Evolutionary conservation across 305 asterid genomes (phyloP), one percentile per base, ranked within the genome.

Genomic region (Lippia alba): DNA sequence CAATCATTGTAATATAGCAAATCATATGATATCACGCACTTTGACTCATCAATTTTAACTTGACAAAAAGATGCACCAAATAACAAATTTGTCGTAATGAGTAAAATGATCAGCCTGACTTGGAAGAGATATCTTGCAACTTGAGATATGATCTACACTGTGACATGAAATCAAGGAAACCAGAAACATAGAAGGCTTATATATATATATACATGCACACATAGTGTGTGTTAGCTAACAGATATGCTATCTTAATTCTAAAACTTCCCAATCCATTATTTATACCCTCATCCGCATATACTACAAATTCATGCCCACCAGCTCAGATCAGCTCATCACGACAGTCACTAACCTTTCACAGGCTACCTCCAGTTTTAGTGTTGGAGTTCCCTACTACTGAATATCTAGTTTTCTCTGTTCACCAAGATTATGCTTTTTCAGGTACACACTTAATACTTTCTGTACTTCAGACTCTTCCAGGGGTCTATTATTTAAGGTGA

Each of bases 21-120:
- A 33, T 44, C 56, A 51, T 8, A 73, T 69, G 48, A 61, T 33
- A 40, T 53, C 30, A 45, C 61, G 16, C 74, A 65, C 49, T 73
- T 61, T 36, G 73, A 62, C 36, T 11, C 17, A 70, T 36, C 51
- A 56, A 34, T 62, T 59, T 68, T 24, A 57, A 60, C 72, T 54
- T 36, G 12, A 34, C 68, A 63, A 32, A 54, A 73, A 17, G 56
- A 56, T 51, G 45, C 50, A 51, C 72, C 73, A 50, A 67, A 61
- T 49, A 45, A 51, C 62, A 56, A 48, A 59, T 19, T 18, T 58
- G 39, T 61, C 62, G 44, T 53, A 58, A 53, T 51, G 60, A 33
- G 7, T n/a, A 56, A 44, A 55, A 44, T n/a, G 20, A 64, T 61
- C 36, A 24, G 30, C 32, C 15, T 17, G 12, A 73, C 45, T 16